Evolutionary conservation across 306 rosid genomes (phyloP).

Genomic region (Mimosa pudica): DNA sequence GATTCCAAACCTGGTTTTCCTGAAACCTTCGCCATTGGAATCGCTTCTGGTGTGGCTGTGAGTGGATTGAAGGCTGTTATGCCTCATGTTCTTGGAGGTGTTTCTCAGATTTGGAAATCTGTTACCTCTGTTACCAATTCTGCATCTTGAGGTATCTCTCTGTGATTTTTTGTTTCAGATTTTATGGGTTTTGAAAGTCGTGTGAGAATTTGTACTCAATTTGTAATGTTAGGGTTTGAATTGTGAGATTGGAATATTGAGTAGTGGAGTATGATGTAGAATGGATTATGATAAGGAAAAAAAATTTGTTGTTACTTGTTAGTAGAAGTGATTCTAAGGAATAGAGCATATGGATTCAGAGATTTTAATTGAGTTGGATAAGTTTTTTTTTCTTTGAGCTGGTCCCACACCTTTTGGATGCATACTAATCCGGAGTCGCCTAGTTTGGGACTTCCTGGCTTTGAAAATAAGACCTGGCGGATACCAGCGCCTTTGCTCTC

Average conservation of each 20-base stretch:
- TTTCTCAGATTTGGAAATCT: constrained; percentile 71
- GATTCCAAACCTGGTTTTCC: constrained; percentile 84
- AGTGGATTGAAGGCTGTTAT: constrained; percentile 52
- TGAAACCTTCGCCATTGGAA: constrained; percentile 64
- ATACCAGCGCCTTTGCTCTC: no score
- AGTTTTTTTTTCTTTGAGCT: no score
- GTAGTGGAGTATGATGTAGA: not conserved
- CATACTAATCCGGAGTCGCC: no score
- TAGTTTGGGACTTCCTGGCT: no score
- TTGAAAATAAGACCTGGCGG: no score
- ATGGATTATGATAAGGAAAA: not conserved
- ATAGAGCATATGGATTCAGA: not conserved
- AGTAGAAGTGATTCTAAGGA: not conserved
- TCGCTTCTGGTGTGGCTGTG: constrained; percentile 71
- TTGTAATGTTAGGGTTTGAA: not conserved
- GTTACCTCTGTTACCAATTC: constrained; percentile 45
- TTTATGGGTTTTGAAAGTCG: not conserved
- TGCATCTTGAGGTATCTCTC: constrained; percentile 16
- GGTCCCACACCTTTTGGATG: no score
- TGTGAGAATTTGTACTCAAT: not conserved
- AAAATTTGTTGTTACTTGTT: no score
- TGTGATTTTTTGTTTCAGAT: not conserved
- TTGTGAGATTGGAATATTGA: not conserved
- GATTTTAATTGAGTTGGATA: not conserved
- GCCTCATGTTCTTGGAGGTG: constrained; percentile 62